Percentiles rank a stretch among this genome's conserved stretches.
phyloP scores from a whole-genome alignment of 345 rosid genomes.

The Eutrema heterophyllum region DNA sequence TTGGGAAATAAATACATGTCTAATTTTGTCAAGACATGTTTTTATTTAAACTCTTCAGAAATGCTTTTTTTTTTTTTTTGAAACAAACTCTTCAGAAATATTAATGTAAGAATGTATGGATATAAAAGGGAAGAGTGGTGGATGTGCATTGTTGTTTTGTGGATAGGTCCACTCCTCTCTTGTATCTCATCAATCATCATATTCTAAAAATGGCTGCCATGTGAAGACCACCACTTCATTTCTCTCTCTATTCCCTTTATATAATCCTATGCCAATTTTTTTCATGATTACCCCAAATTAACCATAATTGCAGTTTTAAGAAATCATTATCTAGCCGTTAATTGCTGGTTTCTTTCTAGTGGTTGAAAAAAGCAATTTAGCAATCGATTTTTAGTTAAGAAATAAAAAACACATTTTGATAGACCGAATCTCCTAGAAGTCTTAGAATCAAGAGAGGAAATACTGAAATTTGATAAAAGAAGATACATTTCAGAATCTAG shows the following conservation, averaged over 20 bases:
- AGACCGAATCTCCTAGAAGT: background rate
- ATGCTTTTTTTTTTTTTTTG: too few relatives aligned
- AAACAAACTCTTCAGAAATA: background rate
- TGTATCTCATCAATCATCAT: conserved; percentile 28
- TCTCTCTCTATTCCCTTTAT: conserved; percentile 10
- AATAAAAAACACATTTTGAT: background rate
- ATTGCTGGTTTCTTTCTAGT: conserved; percentile 11
- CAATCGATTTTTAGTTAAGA: background rate
- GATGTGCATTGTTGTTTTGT: conserved; percentile 7
- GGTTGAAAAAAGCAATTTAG: background rate
- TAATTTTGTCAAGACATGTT: conserved; percentile 13
- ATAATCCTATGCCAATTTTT: background rate
- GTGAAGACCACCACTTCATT: conserved; percentile 23
- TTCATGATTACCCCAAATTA: conserved; percentile 14
- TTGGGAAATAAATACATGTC: background rate
- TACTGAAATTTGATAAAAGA: background rate
- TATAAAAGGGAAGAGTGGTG: conserved; percentile 7
- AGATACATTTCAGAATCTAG: background rate
- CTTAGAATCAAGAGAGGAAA: background rate
- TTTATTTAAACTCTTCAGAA: background rate
- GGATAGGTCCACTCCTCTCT: conserved; percentile 20
- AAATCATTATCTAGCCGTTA: conserved; percentile 11
- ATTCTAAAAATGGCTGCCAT: conserved; percentile 25
- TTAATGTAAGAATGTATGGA: background rate
- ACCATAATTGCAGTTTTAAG: conserved; percentile 18